Percentiles rank a stretch among this genome's conserved stretches.
phyloP scores from a whole-genome alignment of 73 alveolate genomes.

The Uronychia binucleata region DNA sequence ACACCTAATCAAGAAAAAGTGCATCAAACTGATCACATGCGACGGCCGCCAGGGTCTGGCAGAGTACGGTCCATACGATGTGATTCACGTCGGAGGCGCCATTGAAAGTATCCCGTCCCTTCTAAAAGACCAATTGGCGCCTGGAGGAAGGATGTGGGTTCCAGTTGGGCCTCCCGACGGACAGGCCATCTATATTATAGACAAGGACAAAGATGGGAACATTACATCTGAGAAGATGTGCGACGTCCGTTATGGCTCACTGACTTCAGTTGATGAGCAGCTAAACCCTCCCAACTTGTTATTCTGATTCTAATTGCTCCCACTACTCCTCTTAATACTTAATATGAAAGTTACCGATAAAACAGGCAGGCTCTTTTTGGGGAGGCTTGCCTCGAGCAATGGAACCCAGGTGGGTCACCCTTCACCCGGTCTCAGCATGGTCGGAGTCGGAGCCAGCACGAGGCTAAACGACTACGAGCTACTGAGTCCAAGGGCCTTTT shows the following conservation, averaged over 20 bases:
- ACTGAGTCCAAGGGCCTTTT: too few species aligned
- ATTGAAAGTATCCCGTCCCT: constrained; percentile 33
- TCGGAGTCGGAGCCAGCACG: too few species aligned
- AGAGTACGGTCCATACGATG: constrained; percentile 77
- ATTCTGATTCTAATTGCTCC: not conserved
- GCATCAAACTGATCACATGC: constrained; percentile 21
- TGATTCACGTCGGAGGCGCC: constrained; percentile 94
- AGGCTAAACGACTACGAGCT: too few species aligned
- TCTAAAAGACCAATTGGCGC: constrained; percentile 46
- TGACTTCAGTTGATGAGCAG: constrained; percentile 27
- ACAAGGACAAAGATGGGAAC: constrained; percentile 28
- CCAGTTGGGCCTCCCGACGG: constrained; percentile 63
- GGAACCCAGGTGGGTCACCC: not conserved
- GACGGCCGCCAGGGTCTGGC: constrained; percentile 85
- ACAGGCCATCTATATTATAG: constrained; percentile 7
- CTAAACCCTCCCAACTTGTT: not conserved
- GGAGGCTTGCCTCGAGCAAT: not conserved
- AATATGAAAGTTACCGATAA: too few species aligned
- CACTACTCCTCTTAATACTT: not conserved
- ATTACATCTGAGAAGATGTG: constrained; percentile 13
- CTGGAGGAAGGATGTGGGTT: constrained; percentile 68
- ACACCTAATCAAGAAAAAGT: constrained; percentile 25
- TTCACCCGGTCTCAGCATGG: not conserved
- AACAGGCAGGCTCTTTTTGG: not conserved
- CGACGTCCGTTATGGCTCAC: constrained; percentile 44